These are phyloP conservation scores for Phytophthora tubulina DNA, from an alignment of 352 stramenopile species.

Conservation along the genomic window DNA sequence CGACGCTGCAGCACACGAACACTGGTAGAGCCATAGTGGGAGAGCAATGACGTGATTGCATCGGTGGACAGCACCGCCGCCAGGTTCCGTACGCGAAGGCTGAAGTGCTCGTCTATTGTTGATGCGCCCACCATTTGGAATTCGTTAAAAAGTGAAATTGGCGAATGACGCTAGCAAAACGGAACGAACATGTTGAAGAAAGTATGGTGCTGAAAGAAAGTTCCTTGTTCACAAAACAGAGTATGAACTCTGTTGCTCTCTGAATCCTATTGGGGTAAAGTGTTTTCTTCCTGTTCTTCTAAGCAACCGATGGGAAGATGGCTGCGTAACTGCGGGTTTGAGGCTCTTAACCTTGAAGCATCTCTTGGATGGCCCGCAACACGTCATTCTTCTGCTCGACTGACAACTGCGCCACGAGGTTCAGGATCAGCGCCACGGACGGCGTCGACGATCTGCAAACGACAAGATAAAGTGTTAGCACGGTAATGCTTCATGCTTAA, in stretches of 20 bases:
- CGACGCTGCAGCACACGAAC: conserved; percentile 56
- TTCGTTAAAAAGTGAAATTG: conserved; percentile 13
- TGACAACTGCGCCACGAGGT: conserved; percentile 73
- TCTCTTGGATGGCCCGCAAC: conserved; percentile 70
- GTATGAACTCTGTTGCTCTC: conserved; percentile 16
- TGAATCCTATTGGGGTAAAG: not conserved
- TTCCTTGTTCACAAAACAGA: conserved; percentile 6
- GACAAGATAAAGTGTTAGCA: not conserved
- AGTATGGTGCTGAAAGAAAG: conserved; percentile 8
- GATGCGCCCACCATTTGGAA: not conserved
- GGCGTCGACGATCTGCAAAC: conserved; percentile 61
- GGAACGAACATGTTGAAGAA: conserved; percentile 16
- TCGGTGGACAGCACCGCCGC: conserved; percentile 63
- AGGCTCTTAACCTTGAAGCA: conserved; percentile 52
- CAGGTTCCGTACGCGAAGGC: conserved; percentile 70
- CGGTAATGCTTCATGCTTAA: not conserved
- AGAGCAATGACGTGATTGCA: conserved; percentile 65
- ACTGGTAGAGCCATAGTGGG: conserved; percentile 61
- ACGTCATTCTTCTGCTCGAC: conserved; percentile 78
- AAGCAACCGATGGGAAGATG: conserved; percentile 20
- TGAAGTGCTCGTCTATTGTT: conserved; percentile 27
- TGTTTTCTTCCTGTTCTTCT: conserved; percentile 24
- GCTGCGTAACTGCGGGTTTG: conserved; percentile 11
- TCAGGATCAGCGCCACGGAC: conserved; percentile 78
- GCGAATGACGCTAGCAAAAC: conserved; percentile 10